phyloP scores from a whole-genome alignment of 1,139 yeast species.

The Groenewaldozyma auringiensis region DNA sequence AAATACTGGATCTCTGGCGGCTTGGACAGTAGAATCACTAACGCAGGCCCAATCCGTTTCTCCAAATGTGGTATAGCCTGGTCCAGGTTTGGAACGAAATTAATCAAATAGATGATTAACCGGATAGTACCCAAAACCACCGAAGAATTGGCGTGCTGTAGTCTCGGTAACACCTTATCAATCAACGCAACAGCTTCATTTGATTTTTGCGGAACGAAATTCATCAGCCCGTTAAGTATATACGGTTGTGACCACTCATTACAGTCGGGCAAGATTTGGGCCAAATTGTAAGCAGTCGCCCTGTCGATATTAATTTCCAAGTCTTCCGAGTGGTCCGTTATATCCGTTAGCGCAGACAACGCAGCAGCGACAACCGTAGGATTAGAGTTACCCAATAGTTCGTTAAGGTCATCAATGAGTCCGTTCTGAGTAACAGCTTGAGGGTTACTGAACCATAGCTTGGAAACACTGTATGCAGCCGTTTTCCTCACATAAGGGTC shows the following conservation, averaged over 20 bases:
- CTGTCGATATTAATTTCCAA: conserved; percentile 51
- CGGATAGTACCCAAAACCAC: conserved; percentile 75
- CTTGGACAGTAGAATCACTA: conserved; percentile 63
- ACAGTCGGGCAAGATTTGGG: conserved; percentile 43
- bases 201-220: conserved; percentile 62
- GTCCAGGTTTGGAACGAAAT: conserved; percentile 45
- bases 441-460: conserved; percentile 54
- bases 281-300: conserved; percentile 47
- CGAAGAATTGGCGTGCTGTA: conserved; percentile 76
- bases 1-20: conserved; percentile 82
- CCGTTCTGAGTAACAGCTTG: conserved; percentile 39
- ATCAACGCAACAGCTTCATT: conserved; percentile 61
- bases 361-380: conserved; percentile 66
- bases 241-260: conserved; percentile 80
- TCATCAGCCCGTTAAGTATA: conserved; percentile 59
- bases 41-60: conserved; percentile 59
- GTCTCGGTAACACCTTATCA: conserved; percentile 60
- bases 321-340: conserved; percentile 50
- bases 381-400: conserved; percentile 47
- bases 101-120: conserved; percentile 60
- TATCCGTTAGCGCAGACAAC: conserved; percentile 56
- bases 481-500: conserved; percentile 60
- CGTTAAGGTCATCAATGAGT: conserved; percentile 50
- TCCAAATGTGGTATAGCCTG: conserved; percentile 46
- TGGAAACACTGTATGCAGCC: conserved; percentile 64